Base-by-base conservation (phyloP, 495 filamentous ascomycete species). In the Amniculicola lignicola region DNA sequence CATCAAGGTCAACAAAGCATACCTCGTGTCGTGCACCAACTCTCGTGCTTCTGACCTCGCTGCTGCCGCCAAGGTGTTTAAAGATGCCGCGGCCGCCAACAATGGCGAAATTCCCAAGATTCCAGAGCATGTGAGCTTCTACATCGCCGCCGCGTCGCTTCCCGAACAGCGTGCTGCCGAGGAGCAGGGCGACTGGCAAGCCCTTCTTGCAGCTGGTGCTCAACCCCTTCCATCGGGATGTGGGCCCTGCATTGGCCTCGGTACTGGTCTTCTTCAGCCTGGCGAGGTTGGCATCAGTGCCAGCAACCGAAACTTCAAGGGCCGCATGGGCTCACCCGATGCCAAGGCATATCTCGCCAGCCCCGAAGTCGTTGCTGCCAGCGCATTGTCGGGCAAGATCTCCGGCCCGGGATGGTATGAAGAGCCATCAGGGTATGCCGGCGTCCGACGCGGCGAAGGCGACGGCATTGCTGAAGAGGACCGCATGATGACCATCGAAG, bases 11-110 rank as follows among this genome's bases (percentile, higher is more conserved):
- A 72, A 97, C 73, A 89, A 87, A 64, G 90, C 89, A 2, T 96
- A 96, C 68, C 76, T 98, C 0, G 83, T 97, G 7, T 91, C 86
- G 1, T 97, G 92, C 74, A 96, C 91, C 18, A 98, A 98, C 71
- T 83, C 80, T 2, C 78, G 93, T 23, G 81, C 84, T 10, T 91
- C 88, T 0, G 92, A 96, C 68, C 77, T 96, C 22, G 84, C 82
- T 0, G 82, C 86, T 0, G 93, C 93, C 1, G 92, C 91, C 1
- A 79, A 79, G 29, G 91, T 96, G 2, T 97, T 98, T 78, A 82
- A 78, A 57, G 87, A 93, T 10, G 88, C 86, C 6, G 81, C 82
- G 0, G 74, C 75, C 4, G 74, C 78, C 51, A 72, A 63, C 42
- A 59, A 70, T 22, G 82, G 77, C 10, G 70, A 73, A n/a, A 69